Evolutionary conservation across 148 eudicot species (phyloP).

Genomic region (Fagopyrum tataricum): DNA sequence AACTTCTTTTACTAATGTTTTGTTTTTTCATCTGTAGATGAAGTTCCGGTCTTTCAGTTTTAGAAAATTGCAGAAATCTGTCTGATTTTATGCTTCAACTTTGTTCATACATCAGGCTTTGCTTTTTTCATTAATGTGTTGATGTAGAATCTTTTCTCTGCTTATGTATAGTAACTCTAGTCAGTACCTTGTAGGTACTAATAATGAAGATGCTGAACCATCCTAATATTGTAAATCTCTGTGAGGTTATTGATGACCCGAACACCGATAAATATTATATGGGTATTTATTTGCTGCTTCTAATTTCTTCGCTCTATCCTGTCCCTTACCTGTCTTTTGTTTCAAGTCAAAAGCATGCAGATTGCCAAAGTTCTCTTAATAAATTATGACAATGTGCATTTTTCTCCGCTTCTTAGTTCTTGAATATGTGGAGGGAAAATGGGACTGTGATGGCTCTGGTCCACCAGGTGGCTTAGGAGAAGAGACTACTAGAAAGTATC

Average conservation of each 20-base stretch:
- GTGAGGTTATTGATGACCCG: slow-evolving; percentile 96
- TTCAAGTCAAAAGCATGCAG: not conserved
- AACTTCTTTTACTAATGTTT: no score
- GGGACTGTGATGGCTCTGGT: slow-evolving; percentile 79
- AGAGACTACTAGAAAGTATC: slow-evolving; percentile 55
- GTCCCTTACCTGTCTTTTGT: not conserved
- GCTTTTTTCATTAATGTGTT: no score
- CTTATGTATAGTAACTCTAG: no score
- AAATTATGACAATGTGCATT: no score
- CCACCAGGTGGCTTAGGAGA: slow-evolving; percentile 77
- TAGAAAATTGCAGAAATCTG: no score
- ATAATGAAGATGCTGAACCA: slow-evolving; percentile 86
- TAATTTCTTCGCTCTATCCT: not conserved
- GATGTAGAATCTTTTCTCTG: no score
- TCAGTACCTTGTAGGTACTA: slow-evolving; percentile 44
- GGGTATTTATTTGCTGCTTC: slow-evolving; percentile 45
- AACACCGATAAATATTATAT: slow-evolving; percentile 79
- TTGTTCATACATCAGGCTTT: no score
- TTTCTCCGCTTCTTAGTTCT: slow-evolving; percentile 35
- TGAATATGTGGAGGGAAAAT: slow-evolving; percentile 83
- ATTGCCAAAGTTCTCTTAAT: not conserved
- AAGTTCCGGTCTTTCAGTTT: no score
- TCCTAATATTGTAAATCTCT: slow-evolving; percentile 90
- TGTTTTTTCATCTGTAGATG: no score
- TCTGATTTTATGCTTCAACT: no score